These are phyloP conservation scores for Cercophora scortea DNA, from an alignment of 495 filamentous ascomycete species.

Conservation along the genomic window DNA sequence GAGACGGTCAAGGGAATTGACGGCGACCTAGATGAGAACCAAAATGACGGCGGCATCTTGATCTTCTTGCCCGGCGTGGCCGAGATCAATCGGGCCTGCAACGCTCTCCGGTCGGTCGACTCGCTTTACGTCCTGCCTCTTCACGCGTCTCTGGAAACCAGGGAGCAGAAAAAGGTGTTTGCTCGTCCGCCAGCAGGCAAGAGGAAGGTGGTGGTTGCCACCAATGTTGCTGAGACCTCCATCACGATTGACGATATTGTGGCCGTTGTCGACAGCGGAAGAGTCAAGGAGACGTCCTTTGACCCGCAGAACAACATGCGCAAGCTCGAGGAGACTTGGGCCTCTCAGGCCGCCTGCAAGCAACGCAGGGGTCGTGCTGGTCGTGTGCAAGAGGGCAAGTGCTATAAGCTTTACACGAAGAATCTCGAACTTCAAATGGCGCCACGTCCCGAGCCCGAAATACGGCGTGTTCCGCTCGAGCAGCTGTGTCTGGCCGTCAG, in stretches of 20 bases:
- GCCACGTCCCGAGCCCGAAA: constrained; percentile 86
- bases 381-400: constrained; percentile 79
- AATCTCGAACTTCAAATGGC: constrained; percentile 81
- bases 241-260: constrained; percentile 98
- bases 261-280: constrained; percentile 89
- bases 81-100: constrained; percentile 80
- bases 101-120: constrained; percentile 57
- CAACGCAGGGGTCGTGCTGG: constrained; percentile 94
- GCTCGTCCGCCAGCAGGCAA: constrained; percentile 64
- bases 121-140: constrained; percentile 76
- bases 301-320: constrained; percentile 92
- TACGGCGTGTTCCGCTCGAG: constrained; percentile 84
- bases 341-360: constrained; percentile 88
- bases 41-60: constrained; percentile 73
- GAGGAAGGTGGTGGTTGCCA: constrained; percentile 86
- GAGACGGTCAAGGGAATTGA: constrained; percentile 76
- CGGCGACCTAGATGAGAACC: constrained; percentile 48
- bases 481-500: constrained; percentile 90
- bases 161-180: constrained; percentile 84
- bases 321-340: constrained; percentile 89
- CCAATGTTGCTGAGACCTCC: constrained; percentile 95
- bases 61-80: constrained; percentile 84
- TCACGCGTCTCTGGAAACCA: constrained; percentile 82
- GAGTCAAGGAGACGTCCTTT: constrained; percentile 93
- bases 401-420: constrained; percentile 92